Evolutionary conservation across 2,329 filamentous ascomycete species (phyloP).

Genomic region (Penicillium sp.): DNA sequence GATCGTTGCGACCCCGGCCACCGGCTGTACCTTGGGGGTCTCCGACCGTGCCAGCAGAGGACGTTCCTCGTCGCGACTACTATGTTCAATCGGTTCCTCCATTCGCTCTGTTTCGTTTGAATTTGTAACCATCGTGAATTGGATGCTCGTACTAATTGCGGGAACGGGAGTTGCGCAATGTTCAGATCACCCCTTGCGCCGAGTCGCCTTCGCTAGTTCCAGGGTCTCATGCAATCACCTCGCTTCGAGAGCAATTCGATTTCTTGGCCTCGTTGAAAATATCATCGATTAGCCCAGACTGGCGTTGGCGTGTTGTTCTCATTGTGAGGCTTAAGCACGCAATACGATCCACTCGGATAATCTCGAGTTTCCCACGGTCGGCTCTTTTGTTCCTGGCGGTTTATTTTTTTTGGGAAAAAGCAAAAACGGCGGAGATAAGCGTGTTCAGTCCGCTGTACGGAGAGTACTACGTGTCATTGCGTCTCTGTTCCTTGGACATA

Average conservation of each 20-base stretch:
- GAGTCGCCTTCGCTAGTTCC: too few species aligned
- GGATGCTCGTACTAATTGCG: too few species aligned
- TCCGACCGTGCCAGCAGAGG: slow-evolving; percentile 13
- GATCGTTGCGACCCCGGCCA: slow-evolving; percentile 25
- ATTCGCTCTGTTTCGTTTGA: not conserved
- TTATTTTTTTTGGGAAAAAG: too few species aligned
- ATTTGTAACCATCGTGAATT: slow-evolving; percentile 6
- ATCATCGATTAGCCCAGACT: not conserved
- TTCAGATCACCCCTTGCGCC: too few species aligned
- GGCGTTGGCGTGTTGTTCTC: slow-evolving; percentile 11
- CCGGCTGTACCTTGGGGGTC: slow-evolving; percentile 3
- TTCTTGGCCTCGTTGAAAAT: not conserved
- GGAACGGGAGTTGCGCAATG: too few species aligned
- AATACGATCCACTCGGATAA: not conserved
- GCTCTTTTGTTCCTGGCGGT: too few species aligned
- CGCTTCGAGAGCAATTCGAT: too few species aligned
- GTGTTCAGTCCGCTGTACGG: not conserved
- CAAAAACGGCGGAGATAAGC: too few species aligned
- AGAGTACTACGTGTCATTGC: not conserved
- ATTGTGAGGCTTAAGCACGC: slow-evolving; percentile 21
- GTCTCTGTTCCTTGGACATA: too few species aligned
- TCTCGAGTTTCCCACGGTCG: too few species aligned
- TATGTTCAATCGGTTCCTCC: not conserved
- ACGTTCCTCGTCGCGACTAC: slow-evolving; percentile 18
- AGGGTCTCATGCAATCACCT: too few species aligned